Evolutionary conservation across 1,139 yeast species (phyloP).

Genomic region (Yamadazyma friedrichii): DNA sequence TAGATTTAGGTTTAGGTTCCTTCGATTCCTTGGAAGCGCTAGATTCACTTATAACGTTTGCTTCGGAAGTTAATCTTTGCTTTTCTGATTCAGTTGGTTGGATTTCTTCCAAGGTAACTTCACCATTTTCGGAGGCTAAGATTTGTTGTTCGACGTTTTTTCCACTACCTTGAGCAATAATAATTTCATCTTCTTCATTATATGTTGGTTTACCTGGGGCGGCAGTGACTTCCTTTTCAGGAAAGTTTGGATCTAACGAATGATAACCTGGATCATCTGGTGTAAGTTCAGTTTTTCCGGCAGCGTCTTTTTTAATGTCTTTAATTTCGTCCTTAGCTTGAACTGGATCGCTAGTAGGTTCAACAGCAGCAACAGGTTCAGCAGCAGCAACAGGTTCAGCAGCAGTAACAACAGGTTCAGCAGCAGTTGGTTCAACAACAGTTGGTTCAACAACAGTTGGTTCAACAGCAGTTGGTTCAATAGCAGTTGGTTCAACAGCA

Average conservation of each 20-base stretch:
- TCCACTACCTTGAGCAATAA: constrained; percentile 37
- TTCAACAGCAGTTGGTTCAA: constrained; percentile 4
- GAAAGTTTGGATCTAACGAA: constrained; percentile 33
- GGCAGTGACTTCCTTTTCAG: constrained; percentile 27
- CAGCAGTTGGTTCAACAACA: neutral
- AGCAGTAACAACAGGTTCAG: constrained; percentile 3
- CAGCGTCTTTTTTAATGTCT: constrained; percentile 2
- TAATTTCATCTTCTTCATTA: constrained; percentile 34
- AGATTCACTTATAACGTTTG: no score
- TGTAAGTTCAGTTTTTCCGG: neutral
- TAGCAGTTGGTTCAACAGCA: no score
- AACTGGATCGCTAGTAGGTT: constrained; percentile 1
- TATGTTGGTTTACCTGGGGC: constrained; percentile 9
- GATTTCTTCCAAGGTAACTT: constrained; percentile 43
- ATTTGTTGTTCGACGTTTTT: constrained; percentile 35
- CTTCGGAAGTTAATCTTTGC: constrained; percentile 26
- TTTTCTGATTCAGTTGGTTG: constrained; percentile 41
- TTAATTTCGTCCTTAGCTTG: constrained; percentile 4
- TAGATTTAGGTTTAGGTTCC: constrained; percentile 13
- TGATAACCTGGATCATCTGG: constrained; percentile 15
- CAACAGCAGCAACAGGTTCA: constrained; percentile 5
- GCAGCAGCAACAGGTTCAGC: constrained; percentile 7
- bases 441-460: constrained; percentile 7
- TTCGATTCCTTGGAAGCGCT: constrained; percentile 22
- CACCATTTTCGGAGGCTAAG: constrained; percentile 37